phyloP scores from a whole-genome alignment of 2,329 filamentous ascomycete genomes.

The Aspergillus japonicus region DNA sequence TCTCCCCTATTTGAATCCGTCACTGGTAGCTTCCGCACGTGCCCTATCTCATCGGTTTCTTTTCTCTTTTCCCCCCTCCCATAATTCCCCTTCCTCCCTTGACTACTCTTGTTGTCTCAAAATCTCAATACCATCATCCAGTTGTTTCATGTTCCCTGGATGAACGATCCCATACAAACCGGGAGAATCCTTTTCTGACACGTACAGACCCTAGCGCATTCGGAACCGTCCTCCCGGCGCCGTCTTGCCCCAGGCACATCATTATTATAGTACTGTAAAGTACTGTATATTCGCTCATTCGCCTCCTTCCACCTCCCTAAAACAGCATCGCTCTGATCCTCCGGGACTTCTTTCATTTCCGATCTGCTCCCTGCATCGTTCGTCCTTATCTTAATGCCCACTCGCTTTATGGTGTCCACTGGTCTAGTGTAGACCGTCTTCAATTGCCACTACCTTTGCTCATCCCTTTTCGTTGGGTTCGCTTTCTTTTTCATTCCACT shows the following conservation, averaged over 20 bases:
- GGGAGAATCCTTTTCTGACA: constrained; percentile 10
- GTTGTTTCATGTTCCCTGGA: neutral
- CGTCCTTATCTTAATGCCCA: constrained; percentile 6
- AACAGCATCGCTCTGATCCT: constrained; percentile 3
- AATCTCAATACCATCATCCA: neutral
- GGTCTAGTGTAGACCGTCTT: constrained; percentile 7
- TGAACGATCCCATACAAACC: neutral
- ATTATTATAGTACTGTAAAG: neutral
- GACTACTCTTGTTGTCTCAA: neutral
- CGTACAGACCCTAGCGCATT: constrained; percentile 15
- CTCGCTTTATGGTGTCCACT: constrained; percentile 9
- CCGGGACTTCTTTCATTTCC: constrained; percentile 7
- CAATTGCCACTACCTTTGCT: neutral
- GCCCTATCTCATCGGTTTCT: neutral
- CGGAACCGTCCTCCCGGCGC: constrained; percentile 25
- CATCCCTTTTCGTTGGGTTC: neutral
- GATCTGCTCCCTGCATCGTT: constrained; percentile 7
- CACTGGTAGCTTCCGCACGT: neutral
- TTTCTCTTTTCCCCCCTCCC: neutral
- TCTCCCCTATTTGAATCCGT: neutral
- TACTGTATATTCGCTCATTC: constrained; percentile 3
- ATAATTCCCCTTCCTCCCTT: too few species aligned
- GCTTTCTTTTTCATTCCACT: neutral
- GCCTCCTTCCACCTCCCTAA: constrained; percentile 19
- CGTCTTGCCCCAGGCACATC: constrained; percentile 22